These are phyloP conservation scores for Starmerella asiatica DNA, from an alignment of 805 yeast species.

Conservation along the genomic window DNA sequence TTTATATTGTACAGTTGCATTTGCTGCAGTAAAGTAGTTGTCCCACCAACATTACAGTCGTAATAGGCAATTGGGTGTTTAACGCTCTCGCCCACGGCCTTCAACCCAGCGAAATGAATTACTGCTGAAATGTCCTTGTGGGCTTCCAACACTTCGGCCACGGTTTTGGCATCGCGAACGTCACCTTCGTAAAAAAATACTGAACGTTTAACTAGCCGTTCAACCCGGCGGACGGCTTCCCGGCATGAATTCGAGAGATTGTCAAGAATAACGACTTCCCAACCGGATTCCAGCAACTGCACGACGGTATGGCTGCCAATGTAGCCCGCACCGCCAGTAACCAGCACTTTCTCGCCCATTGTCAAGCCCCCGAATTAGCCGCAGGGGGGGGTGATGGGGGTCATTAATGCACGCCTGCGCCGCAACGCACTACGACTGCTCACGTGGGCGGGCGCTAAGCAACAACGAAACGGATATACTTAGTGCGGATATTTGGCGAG, in stretches of 20 bases:
- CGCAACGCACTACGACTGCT: too few relatives aligned
- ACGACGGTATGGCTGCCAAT: slow-evolving; percentile 71
- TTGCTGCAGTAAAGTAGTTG: slow-evolving; percentile 42
- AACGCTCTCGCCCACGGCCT: slow-evolving; percentile 71
- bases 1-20: slow-evolving; percentile 37
- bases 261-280: slow-evolving; percentile 61
- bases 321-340: slow-evolving; percentile 81
- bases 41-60: slow-evolving; percentile 53
- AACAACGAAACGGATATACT: too few relatives aligned
- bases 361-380: too few relatives aligned
- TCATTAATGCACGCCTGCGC: too few relatives aligned
- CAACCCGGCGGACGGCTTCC: slow-evolving; percentile 52
- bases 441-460: too few relatives aligned
- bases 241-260: slow-evolving; percentile 52
- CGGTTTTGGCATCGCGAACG: slow-evolving; percentile 37
- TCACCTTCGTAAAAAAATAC: slow-evolving; percentile 47
- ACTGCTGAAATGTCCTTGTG: slow-evolving; percentile 42
- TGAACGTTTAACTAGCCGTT: slow-evolving; percentile 36
- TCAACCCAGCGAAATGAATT: slow-evolving; percentile 69
- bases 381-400: too few relatives aligned
- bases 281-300: slow-evolving; percentile 46
- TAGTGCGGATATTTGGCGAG: too few relatives aligned
- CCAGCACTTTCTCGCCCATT: slow-evolving; percentile 40
- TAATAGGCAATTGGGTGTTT: slow-evolving; percentile 54
- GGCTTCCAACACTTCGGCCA: slow-evolving; percentile 36